A percentile compares a stretch with the other conserved stretches of the same genome.
Conservation (phyloP, 106 monocot genomes). For the Platanthera zijinensis region DNA sequence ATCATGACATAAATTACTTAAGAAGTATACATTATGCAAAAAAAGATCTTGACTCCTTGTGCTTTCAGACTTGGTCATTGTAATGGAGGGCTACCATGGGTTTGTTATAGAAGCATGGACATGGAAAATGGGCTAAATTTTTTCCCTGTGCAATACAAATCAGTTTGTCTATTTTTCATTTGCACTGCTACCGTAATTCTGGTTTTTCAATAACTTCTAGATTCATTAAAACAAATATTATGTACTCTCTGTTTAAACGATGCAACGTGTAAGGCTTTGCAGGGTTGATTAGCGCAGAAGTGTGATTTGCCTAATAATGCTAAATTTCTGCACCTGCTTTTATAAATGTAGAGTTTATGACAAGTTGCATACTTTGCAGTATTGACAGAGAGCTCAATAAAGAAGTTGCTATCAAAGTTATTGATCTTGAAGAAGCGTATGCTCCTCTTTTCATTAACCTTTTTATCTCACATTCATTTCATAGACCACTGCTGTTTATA, state of each 20-base stretch:
- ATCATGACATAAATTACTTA: conserved; percentile 2
- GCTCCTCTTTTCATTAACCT: conserved; percentile 13
- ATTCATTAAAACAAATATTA: not conserved
- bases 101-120: not conserved
- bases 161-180: not conserved
- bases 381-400: conserved; percentile 91
- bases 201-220: not conserved
- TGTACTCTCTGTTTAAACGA: not conserved
- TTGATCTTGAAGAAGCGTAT: conserved; percentile 99
- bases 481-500: not conserved
- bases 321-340: not conserved
- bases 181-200: not conserved
- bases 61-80: not conserved
- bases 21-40: not conserved
- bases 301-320: not conserved
- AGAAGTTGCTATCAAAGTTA: conserved; percentile 96
- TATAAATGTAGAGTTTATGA: conserved; percentile 2
- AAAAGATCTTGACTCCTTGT: not conserved
- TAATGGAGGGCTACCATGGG: not conserved
- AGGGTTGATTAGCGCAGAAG: not conserved
- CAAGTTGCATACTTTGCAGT: conserved; percentile 30
- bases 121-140: not conserved
- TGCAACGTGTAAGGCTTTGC: not conserved
- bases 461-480: not conserved
- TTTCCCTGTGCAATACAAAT: not conserved